phyloP scores from a whole-genome alignment of 225 moss, liverwort and hornwort genomes.

The Rhytidiadelphus loreus region DNA sequence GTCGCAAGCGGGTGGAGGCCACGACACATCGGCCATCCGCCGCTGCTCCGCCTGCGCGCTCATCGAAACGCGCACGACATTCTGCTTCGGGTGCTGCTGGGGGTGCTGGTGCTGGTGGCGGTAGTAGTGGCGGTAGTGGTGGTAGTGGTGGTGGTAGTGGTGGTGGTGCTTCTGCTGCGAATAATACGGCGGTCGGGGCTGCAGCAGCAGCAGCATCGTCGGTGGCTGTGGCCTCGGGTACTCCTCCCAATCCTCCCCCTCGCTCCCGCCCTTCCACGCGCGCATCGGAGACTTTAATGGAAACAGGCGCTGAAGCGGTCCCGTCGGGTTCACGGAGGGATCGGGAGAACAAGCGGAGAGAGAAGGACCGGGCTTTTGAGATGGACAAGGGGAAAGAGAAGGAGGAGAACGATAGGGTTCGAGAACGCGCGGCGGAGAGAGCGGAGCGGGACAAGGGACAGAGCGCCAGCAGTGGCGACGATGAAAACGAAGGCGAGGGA shows the following conservation, averaged over 20 bases:
- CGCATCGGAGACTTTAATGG: slow-evolving; percentile 47
- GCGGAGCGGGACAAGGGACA: slow-evolving; percentile 40
- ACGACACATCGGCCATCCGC: slow-evolving; percentile 99
- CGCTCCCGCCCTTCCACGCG: slow-evolving; percentile 90
- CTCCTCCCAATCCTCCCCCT: slow-evolving; percentile 44
- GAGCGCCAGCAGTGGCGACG: slow-evolving; percentile 45
- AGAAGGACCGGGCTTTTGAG: slow-evolving; percentile 39
- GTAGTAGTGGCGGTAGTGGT: not conserved
- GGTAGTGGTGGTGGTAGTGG: not conserved
- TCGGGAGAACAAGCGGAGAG: slow-evolving; percentile 47
- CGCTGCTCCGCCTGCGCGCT: slow-evolving; percentile 57
- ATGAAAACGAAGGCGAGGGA: slow-evolving; percentile 88
- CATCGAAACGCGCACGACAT: slow-evolving; percentile 64
- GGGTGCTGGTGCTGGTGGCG: not conserved
- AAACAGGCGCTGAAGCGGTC: slow-evolving; percentile 49
- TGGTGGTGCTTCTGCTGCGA: not conserved
- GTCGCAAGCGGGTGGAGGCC: slow-evolving; percentile 99
- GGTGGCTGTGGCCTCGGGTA: slow-evolving; percentile 5
- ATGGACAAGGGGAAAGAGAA: slow-evolving; percentile 43
- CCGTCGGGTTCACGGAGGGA: slow-evolving; percentile 64
- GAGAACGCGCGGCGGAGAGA: slow-evolving; percentile 33
- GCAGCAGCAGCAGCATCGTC: not conserved
- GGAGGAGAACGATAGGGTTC: slow-evolving; percentile 54
- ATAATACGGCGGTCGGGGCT: not conserved
- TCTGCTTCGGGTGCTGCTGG: slow-evolving; percentile 14